A percentile compares a stretch with the other conserved stretches of the same genome.
Evolutionary conservation across 2,329 filamentous ascomycete genomes (phyloP).

Genomic region (Penicillium thymicola): DNA sequence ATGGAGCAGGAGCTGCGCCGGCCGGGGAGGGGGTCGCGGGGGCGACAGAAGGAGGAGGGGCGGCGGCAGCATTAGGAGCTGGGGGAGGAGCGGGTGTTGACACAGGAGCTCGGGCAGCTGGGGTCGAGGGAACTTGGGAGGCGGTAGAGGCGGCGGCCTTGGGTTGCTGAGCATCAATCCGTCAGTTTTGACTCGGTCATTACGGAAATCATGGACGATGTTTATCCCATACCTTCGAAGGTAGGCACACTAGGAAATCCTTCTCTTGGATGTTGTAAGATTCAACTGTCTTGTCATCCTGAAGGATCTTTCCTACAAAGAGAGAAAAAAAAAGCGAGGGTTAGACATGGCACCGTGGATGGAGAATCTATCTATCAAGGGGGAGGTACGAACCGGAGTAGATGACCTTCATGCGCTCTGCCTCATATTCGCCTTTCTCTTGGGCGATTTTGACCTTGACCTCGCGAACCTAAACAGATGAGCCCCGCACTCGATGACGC

Average conservation of each 20-base stretch:
- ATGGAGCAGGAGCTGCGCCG: conserved; percentile 39
- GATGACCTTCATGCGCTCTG: conserved; percentile 88
- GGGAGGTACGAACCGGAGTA: conserved; percentile 72
- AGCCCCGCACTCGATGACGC: conserved; percentile 34
- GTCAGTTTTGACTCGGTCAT: background rate
- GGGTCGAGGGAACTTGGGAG: conserved; percentile 39
- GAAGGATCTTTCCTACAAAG: conserved; percentile 83
- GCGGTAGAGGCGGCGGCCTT: conserved; percentile 57
- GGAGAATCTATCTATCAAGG: background rate
- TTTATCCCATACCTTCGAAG: conserved; percentile 71
- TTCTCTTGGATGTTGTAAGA: conserved; percentile 99
- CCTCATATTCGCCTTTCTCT: conserved; percentile 87
- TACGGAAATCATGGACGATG: background rate
- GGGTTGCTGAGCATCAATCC: conserved; percentile 51
- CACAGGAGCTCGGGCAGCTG: conserved; percentile 34
- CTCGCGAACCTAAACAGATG: conserved; percentile 65
- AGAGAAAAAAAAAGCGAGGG: conserved; percentile 4
- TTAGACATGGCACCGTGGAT: conserved; percentile 1
- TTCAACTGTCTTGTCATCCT: conserved; percentile 94
- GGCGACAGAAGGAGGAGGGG: conserved; percentile 47
- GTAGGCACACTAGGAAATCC: conserved; percentile 98
- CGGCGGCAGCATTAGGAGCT: conserved; percentile 52
- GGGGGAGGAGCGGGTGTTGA: conserved; percentile 48
- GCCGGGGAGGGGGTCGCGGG: conserved; percentile 50
- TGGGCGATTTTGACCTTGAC: conserved; percentile 89